Evolutionary conservation across 306 rosid species (phyloP).

Genomic region (Cercis canadensis): DNA sequence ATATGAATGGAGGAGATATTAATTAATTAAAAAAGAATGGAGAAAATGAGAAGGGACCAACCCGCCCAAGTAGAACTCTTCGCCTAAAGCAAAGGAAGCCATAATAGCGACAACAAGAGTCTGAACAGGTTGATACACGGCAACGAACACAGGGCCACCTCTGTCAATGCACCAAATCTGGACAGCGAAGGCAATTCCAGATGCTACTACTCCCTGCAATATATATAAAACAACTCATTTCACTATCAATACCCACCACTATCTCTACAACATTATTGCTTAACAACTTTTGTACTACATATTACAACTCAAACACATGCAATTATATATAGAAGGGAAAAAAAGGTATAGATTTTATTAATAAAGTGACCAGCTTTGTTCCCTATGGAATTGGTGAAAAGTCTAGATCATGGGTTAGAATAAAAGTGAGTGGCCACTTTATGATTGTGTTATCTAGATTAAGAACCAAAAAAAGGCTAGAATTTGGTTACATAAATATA

Average conservation of each 20-base stretch:
- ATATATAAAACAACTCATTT: conserved; percentile 11
- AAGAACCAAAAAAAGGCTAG: neutral
- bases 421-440: too few relatives aligned
- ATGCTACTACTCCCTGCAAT: conserved; percentile 95
- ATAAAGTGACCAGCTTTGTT: conserved; percentile 10
- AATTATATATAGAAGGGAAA: neutral
- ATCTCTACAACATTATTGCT: conserved; percentile 44
- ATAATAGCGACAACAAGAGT: conserved; percentile 94
- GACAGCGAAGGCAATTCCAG: conserved; percentile 97
- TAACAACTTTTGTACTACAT: conserved; percentile 38
- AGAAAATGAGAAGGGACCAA: conserved; percentile 16
- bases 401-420: too few relatives aligned
- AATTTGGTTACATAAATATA: too few relatives aligned
- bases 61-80: conserved; percentile 97
- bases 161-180: conserved; percentile 99
- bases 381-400: neutral
- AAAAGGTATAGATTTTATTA: neutral
- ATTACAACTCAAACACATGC: conserved; percentile 37
- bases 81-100: conserved; percentile 97
- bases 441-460: too few relatives aligned
- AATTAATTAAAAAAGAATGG: neutral
- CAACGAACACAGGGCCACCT: conserved; percentile 99
- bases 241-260: conserved; percentile 15
- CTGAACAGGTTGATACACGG: conserved; percentile 98
- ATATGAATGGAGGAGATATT: neutral